phyloP scores from a whole-genome alignment of 139 green algal genomes.

The Nannochloris sp. region DNA sequence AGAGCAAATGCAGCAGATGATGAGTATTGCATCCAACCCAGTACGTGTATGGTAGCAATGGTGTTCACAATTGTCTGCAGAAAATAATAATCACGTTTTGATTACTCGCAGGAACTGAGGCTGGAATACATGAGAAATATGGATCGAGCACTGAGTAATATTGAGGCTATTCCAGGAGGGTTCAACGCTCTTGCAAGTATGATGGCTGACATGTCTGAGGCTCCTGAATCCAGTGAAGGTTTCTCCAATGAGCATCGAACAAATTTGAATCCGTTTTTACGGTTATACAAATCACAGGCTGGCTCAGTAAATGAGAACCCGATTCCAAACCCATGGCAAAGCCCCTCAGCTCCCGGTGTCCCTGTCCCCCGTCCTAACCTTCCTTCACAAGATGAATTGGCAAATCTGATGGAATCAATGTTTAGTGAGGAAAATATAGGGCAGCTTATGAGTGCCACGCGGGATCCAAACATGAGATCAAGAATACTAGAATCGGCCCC shows the following conservation, averaged over 20 bases:
- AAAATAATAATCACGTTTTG: conserved; percentile 26
- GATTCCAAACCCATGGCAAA: conserved; percentile 90
- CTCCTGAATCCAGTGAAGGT: conserved; percentile 23
- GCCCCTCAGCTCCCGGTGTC: too few relatives aligned
- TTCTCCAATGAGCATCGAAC: background rate
- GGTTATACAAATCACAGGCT: conserved; percentile 17
- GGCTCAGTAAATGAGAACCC: conserved; percentile 62
- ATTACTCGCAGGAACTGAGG: conserved; percentile 48
- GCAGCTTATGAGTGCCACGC: conserved; percentile 61
- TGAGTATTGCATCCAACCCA: conserved; percentile 75
- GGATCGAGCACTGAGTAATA: conserved; percentile 84
- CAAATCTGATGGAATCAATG: conserved; percentile 17
- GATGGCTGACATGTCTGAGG: background rate
- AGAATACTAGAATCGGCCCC: conserved; percentile 16
- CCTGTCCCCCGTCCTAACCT: too few relatives aligned
- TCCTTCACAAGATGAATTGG: too few relatives aligned
- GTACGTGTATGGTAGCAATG: conserved; percentile 14
- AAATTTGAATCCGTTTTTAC: conserved; percentile 25
- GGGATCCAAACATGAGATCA: conserved; percentile 57
- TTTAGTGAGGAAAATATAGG: conserved; percentile 68
- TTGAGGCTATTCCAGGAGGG: conserved; percentile 87
- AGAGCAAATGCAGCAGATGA: conserved; percentile 64
- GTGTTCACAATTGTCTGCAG: background rate
- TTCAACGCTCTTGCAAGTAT: conserved; percentile 77
- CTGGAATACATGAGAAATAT: conserved; percentile 85